Evolutionary conservation across 768 basidiomycete genomes (phyloP), one percentile per base, ranked within the genome.

Genomic region (Macrolepiota dolichaula): DNA sequence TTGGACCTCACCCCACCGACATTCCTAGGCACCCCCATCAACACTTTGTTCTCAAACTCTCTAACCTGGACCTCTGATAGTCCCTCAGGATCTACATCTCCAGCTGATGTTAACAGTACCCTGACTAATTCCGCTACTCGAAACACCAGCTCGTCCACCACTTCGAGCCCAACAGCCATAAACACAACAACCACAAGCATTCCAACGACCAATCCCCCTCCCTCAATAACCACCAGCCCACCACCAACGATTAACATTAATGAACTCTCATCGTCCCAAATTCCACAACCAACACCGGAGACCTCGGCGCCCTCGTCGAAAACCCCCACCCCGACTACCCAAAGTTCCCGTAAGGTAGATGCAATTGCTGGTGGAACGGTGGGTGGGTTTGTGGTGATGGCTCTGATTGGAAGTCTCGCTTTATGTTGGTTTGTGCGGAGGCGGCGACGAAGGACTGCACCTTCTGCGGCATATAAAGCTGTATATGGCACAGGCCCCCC

Each of bases 291-390:
- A 15, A 12, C 22, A n/a, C 7, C 25, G 17, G 13, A 29, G 13
- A 15, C 37, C 40, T 3, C 46, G 24, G 7, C 19, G 40, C n/a
- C 19, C 42, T 19, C 58, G 12, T 7, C 27, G 59, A 11, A 17
- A n/a, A 11, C 4, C 13, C 13, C 40, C 25, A 19, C 12, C 5
- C 22, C 40, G 6, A 36, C 22, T 4, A 2, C 47, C 13, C 54
- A 47, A 0, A 42, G 25, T 19, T 36, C 22, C n/a, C n/a, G n/a
- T 15, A 70, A 76, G 57, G 71, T 73, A 0, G 81, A 79, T 1
- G 75, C 78, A 24, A 79, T 85, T 27, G 76, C 76, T 10, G 84
- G 83, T 35, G 82, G 81, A 17, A 73, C 74, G n/a, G 70, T 81
- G 22, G 81, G 74, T 4, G 81, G 72, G 10, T 49, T 82, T 3